These are phyloP conservation scores for Coelastrella sp. DNA, from an alignment of 139 green algal species.

Conservation along the genomic window DNA sequence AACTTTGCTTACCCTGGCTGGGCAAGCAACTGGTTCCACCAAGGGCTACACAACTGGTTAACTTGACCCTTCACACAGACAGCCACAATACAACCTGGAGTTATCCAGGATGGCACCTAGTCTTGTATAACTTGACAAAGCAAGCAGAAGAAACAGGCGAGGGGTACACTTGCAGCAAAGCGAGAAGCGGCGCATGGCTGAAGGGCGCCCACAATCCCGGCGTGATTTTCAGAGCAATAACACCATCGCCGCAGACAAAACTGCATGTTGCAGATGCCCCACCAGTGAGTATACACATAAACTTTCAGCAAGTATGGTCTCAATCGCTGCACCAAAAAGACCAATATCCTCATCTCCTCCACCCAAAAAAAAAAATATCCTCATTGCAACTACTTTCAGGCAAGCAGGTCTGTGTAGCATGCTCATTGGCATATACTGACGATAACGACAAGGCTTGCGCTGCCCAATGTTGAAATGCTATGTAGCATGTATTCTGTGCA, in stretches of 20 bases:
- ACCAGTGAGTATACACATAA: too few species aligned
- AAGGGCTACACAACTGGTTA: too few species aligned
- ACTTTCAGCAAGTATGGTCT: background rate
- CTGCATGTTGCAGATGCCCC: background rate
- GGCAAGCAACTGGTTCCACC: too few species aligned
- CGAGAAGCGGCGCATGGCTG: background rate
- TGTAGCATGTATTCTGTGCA: background rate
- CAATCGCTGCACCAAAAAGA: background rate
- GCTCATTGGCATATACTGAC: background rate
- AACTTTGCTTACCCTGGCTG: too few species aligned
- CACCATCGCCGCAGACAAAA: background rate
- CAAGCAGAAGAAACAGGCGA: background rate
- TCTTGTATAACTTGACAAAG: too few species aligned
- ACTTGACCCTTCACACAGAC: too few species aligned
- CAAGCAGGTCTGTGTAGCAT: background rate
- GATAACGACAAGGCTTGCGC: background rate
- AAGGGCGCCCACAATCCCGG: background rate
- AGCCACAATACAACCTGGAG: too few species aligned
- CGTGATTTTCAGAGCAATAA: background rate
- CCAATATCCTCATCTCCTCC: too few species aligned
- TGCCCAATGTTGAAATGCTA: background rate
- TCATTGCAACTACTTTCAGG: background rate
- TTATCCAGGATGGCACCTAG: too few species aligned
- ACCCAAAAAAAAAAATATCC: background rate
- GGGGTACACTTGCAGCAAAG: background rate